A percentile compares a stretch with the other conserved stretches of the same genome.
Conservation (phyloP, 768 basidiomycete species). For the Mycena indigotica region DNA sequence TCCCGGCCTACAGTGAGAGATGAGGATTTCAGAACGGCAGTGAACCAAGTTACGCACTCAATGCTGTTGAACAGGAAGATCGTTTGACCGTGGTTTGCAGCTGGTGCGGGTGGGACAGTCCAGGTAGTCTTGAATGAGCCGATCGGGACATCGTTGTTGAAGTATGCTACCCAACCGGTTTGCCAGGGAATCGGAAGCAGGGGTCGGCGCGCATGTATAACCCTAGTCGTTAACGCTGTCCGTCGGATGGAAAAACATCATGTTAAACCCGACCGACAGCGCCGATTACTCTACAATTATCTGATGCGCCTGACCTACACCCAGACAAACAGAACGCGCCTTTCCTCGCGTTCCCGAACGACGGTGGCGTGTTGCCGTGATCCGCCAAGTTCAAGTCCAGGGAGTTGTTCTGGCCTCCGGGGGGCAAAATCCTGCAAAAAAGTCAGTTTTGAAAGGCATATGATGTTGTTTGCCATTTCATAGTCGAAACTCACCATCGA, state of each 20-base stretch:
- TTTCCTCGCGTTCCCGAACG: background rate
- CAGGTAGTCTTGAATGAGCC: conserved; percentile 4
- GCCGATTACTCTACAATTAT: conserved; percentile 1
- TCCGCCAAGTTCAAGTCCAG: too few relatives aligned
- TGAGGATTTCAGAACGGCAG: background rate
- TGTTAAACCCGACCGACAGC: background rate
- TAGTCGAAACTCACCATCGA: too few relatives aligned
- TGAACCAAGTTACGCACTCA: background rate
- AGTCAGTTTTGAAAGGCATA: too few relatives aligned
- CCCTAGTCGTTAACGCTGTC: background rate
- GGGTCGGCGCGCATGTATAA: background rate
- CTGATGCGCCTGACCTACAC: too few relatives aligned
- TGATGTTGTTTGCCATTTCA: too few relatives aligned
- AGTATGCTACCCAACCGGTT: conserved; percentile 12
- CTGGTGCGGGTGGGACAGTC: conserved; percentile 3
- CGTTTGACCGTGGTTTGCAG: conserved; percentile 4
- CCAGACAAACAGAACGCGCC: too few relatives aligned
- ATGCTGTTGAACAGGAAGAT: conserved; percentile 17
- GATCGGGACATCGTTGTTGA: background rate
- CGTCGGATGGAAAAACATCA: conserved; percentile 1
- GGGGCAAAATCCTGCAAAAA: too few relatives aligned
- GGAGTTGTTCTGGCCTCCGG: too few relatives aligned
- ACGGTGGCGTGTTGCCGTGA: conserved; percentile 3
- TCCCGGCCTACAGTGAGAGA: background rate
- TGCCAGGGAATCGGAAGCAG: background rate